Conservation (phyloP, 176 grass and related monocot genomes). For the Juncus inflexus region DNA sequence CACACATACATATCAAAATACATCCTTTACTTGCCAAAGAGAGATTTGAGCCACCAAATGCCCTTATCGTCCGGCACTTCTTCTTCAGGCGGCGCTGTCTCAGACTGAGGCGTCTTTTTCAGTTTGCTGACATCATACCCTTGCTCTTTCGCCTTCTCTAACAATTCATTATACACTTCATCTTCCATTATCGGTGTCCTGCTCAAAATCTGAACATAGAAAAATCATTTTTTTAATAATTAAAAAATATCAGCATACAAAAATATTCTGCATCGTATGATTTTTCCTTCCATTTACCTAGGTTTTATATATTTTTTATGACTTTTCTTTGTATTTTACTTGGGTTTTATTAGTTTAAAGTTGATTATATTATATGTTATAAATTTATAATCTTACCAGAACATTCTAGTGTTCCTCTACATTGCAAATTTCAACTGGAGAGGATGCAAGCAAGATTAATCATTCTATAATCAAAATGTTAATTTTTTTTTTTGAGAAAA, state of each 20-base stretch:
- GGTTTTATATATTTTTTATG: no score
- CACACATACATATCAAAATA: neutral
- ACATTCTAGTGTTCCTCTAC: no score
- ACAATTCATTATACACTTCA: constrained; percentile 35
- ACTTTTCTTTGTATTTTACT: no score
- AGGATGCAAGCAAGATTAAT: no score
- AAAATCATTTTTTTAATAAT: neutral
- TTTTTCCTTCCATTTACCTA: no score
- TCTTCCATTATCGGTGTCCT: constrained; percentile 65
- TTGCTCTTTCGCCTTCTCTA: constrained; percentile 53
- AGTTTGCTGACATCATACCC: constrained; percentile 61
- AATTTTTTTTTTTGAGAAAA: no score
- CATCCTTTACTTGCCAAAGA: constrained; percentile 56
- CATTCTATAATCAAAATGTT: no score
- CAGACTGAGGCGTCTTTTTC: constrained; percentile 46
- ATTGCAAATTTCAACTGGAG: no score
- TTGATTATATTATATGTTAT: no score
- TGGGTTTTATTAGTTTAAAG: no score
- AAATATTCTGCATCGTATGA: neutral
- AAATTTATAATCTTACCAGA: no score
- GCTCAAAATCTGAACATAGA: constrained; percentile 47
- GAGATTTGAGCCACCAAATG: constrained; percentile 73
- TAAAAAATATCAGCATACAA: neutral
- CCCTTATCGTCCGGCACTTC: constrained; percentile 38
- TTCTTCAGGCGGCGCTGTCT: constrained; percentile 48